Evolutionary conservation across 1,284 basidiomycete genomes (phyloP), one percentile per base, ranked within the genome.

Genomic region (Mycena citricolor): DNA sequence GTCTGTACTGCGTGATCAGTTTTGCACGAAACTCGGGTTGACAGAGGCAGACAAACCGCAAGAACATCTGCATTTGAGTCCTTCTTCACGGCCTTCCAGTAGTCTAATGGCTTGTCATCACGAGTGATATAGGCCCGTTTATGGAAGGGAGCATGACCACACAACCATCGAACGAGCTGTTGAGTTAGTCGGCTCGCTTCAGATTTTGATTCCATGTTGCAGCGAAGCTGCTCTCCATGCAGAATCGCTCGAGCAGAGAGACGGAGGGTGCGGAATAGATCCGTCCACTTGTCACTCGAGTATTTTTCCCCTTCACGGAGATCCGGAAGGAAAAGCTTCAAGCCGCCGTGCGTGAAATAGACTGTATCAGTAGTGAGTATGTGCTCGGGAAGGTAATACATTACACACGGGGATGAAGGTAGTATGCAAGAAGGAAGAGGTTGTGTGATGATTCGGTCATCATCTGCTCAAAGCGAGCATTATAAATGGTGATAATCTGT

Each of bases 401-500:
- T 11, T 6, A 17, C 8, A 32, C 42, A 60, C 54, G 16, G 13
- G 58, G 57, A 46, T 61, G 54, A 17, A 61, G 57, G 25, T 49
- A 58, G 40, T 58, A 60, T n/a, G 42, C 57, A 3, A 60, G 38
- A n/a, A 61, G 49, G 32, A 61, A 61, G 10, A 62, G 31, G 1
- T 47, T 14, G 39, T 57, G 40, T 4, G 59, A 60, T 5, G 57
- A 60, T 32, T 61, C 57, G 5, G 35, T 53, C 59, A 62, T 62
- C 57, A 62, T 59, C 33, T 60, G 57, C 4, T 54, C 24, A 31
- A 60, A 61, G 5, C 54, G 49, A 10, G 44, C 41, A 37, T 61
- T 58, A 30, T 54, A 61, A 5, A 52, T 39, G 11, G 31, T 35
- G 21, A 56, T 36, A 8, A 58, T 51, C 17, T 33, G 13, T 10